phyloP scores from a whole-genome alignment of 257 asterid genomes.

The Nicotiana undulata region DNA sequence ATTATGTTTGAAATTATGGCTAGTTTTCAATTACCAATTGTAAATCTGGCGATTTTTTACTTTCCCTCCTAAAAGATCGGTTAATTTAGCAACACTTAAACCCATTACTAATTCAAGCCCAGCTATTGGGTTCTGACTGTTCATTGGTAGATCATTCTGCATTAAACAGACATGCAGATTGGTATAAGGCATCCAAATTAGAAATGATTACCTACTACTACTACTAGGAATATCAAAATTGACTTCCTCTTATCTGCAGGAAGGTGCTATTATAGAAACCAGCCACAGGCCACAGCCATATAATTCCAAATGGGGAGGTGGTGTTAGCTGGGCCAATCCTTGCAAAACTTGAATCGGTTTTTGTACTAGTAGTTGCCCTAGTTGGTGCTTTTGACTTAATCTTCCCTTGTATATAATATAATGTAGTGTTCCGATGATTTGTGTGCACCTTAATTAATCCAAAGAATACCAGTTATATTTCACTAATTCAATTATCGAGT shows the following conservation, averaged over 20 bases:
- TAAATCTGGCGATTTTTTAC: not conserved
- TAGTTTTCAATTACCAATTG: too few relatives aligned
- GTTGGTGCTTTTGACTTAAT: not conserved
- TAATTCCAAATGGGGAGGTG: not conserved
- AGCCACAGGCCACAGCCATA: not conserved
- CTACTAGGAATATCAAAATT: not conserved
- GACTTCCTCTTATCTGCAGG: not conserved
- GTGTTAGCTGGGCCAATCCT: not conserved
- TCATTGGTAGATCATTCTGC: not conserved
- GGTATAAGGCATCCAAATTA: not conserved
- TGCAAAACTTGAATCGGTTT: not conserved
- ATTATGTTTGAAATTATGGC: too few relatives aligned
- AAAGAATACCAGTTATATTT: too few relatives aligned
- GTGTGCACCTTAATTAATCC: too few relatives aligned
- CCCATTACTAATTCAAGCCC: not conserved
- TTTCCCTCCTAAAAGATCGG: not conserved
- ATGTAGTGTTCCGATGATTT: too few relatives aligned
- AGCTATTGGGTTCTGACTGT: not conserved
- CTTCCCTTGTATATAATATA: too few relatives aligned
- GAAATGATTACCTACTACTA: not conserved
- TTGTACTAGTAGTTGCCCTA: not conserved
- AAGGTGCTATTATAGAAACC: not conserved
- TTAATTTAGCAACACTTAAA: not conserved
- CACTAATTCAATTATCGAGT: too few relatives aligned
- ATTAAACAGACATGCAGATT: not conserved